Percentiles rank a stretch among this genome's conserved stretches.
These are phyloP conservation scores for Euphorbia pulcherrima DNA, from an alignment of 345 rosid species.

Conservation along the genomic window DNA sequence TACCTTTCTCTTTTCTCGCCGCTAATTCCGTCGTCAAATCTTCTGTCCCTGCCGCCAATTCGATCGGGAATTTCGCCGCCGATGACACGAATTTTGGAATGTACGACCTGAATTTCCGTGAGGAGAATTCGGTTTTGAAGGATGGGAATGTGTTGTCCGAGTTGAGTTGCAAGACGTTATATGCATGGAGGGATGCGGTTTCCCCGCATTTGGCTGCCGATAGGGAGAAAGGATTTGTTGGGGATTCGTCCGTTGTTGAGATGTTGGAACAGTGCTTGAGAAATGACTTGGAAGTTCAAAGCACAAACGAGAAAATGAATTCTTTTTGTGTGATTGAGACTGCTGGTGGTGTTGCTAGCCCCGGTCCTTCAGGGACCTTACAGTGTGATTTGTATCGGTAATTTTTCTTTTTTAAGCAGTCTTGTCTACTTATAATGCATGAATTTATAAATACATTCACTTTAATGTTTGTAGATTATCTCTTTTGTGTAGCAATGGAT, in stretches of 20 bases:
- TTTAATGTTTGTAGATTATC: not conserved
- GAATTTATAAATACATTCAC: not conserved
- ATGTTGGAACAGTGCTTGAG: conserved; percentile 45
- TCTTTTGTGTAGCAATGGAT: not conserved
- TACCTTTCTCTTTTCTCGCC: conserved; percentile 38
- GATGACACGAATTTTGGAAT: conserved; percentile 27
- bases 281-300: conserved; percentile 34
- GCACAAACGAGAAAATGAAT: conserved; percentile 20
- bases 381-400: conserved; percentile 91
- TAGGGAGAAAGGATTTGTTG: conserved; percentile 53
- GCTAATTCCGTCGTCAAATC: conserved; percentile 58
- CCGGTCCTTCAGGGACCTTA: conserved; percentile 83
- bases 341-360: conserved; percentile 95
- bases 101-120: conserved; percentile 42
- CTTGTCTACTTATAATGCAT: too few species aligned
- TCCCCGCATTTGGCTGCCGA: conserved; percentile 88
- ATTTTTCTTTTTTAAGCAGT: not conserved
- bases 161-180: conserved; percentile 61
- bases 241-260: conserved; percentile 44
- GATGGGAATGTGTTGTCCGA: conserved; percentile 34
- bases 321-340: conserved; percentile 74
- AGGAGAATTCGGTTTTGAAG: conserved; percentile 34
- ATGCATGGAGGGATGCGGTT: conserved; percentile 80
- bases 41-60: conserved; percentile 48
- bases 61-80: conserved; percentile 16